Base-by-base conservation (phyloP, 306 rosid genomes). In the Carpinus viminea region DNA sequence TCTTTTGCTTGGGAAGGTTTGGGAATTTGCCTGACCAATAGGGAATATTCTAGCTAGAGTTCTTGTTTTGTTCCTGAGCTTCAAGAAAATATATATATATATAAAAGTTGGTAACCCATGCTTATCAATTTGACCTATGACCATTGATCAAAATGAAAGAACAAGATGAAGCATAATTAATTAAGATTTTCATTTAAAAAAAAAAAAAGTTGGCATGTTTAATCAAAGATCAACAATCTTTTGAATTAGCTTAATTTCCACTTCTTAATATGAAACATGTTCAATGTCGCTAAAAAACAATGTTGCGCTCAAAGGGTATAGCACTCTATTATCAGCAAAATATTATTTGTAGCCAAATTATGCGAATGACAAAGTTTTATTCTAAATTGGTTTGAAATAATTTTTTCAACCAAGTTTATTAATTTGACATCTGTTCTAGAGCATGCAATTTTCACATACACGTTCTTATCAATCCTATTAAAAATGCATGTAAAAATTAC, bases 1-100 rank as follows among this genome's bases (percentile, higher is more conserved):
- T 31, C 51, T 21, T 76, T 53, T 50, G 70, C 73, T 76, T 12
- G 10, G 43, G 53, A n/a, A 38, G 45, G 57, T 52, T n/a, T 55
- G 7, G 75, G 78, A 70, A 26, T 69, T 75, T 75, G 28, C 70
- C 45, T 52, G 66, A 52, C 54, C 52, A 69, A 43, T 41, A 0
- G 52, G n/a, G 50, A 59, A 38, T 60, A 70, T 69, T 62, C 72
- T 13, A 18, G 12, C 72, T 13, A 18, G 12, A 2, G 34, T 53
- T 73, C 55, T 55, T 55, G 34, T 55, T 55, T 68, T 17, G 34
- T 31, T 31, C 3, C 34, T 31, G 34, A 6, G 11, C 69, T 62
- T 34, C 56, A n/a, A 28, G 3, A 12, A 12, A 24, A 24, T 24
- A 24, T 24, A 24, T 24, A 24, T 24, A 24, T 24, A 24, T 1